Base-by-base conservation (phyloP, 2,329 filamentous ascomycete genomes). In the Sarocladium kiliense region DNA sequence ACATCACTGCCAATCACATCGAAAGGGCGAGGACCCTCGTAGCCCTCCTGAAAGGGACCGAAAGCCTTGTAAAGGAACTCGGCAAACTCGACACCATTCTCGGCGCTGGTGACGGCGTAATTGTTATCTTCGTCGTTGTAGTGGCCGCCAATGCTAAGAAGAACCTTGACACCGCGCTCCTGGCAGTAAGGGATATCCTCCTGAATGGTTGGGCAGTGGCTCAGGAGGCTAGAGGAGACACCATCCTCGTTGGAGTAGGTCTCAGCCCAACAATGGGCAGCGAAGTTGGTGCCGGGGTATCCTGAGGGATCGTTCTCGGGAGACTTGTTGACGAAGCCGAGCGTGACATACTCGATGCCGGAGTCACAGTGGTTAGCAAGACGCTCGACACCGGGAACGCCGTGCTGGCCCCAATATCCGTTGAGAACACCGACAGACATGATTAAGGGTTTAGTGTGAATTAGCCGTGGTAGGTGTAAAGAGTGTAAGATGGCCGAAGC, bases 171-270 rank as follows among this genome's bases (percentile, higher is more conserved):
- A 55, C 72, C 72, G 51, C 64, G 66, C 23, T 59, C 47, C 62
- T 74, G 70, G 64, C 74, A 77, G 61, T 71, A 69, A 25, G 67
- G 61, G 54, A 76, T 74, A 54, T 75, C 72, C 30, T 65, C 54
- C 59, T 71, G 67, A 39, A 77, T 68, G 6, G 54, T 55, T 4
- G 62, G 50, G 58, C 74, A 77, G 54, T 70, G 60, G 55, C 59
- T 65, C 54, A 71, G 64, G 21, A 75, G 65, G 14, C 65, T 58
- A 11, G 71, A 68, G 16, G 54, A 18, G 5, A 57, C 25, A 25
- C 64, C 63, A 1, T 62, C 54, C 2, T 61, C 25, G 25, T 64
- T 62, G 45, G 56, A 56, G 57, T 60, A 69, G 34, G 57, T 55
- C 12, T 59, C 63, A 23, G 54, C 65, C 36, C 66, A 66, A 59